Base-by-base conservation (phyloP, 257 asterid genomes). In the Capsicum pubescens region DNA sequence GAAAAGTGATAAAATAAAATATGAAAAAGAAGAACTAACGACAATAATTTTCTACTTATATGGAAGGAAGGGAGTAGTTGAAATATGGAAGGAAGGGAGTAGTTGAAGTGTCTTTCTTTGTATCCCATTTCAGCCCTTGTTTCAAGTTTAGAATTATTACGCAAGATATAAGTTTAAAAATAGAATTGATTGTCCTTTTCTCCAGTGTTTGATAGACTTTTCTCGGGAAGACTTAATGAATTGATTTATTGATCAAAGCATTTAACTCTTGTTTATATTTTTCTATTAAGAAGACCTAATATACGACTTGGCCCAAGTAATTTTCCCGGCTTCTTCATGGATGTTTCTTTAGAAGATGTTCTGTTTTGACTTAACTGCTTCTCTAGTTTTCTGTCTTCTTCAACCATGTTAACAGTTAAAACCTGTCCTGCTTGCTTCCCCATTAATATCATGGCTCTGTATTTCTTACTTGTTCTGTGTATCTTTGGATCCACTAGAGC, bases 371-470 rank as follows among this genome's bases (percentile, higher is more conserved):
- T 76, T 54, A 52, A 14, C n/a, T 26, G 15, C 44, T 76, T 52
- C 26, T 76, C 39, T 76, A 52, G 46, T 13, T n/a, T 48, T 39
- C 5, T 4, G 5, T 39, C 44, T 39, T 39, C 44, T 39, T 39
- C 44, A 39, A 39, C 44, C 44, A 39, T 39, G 44, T 39, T 39
- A 39, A 39, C 3, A 39, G 44, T 39, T 39, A 39, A 39, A 39
- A 26, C 5, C 7, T 1, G 46, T 76, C 61, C 64, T 54, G 12
- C 64, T 63, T 35, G 11, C 52, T 56, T 6, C 17, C 26, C 57
- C 48, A 44, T 54, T 60, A 46, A 19, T 60, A 63, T 59, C 84
- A 86, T 86, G 88, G 86, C 88, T 78, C 70, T 50, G n/a, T 50
- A 9, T 72, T 63, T 83, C 69, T 72, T 83, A 26, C 55, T 67